Evolutionary conservation across 2,329 filamentous ascomycete genomes (phyloP), one percentile per base, ranked within the genome.

Genomic region (Aspergillus sp.): DNA sequence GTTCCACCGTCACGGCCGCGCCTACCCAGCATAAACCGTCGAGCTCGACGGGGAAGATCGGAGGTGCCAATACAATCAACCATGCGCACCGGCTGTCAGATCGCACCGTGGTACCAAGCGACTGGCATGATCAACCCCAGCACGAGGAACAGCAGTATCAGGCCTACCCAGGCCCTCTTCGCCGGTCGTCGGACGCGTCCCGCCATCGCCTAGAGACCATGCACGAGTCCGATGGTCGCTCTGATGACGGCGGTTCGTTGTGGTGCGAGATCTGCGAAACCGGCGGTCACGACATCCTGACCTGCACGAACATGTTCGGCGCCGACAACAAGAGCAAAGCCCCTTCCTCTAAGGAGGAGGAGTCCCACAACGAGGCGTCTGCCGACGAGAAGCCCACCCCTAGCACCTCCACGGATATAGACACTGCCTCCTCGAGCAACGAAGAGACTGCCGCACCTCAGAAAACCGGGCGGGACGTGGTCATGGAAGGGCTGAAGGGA

Each of bases 241-340:
- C 89, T 22, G 91, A 89, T 45, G 90, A 92, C 72, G 87, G 83
- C 68, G 90, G 87, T 73, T 85, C 83, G 16, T 83, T 93, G 63
- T 96, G 91, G 90, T 98, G 94, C 77, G 95, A 98, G 78, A 95
- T 98, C 63, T 98, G 94, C 78, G 93, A 97, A 79, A 91, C 90
- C 36, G 84, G 86, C 51, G 93, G 94, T 16, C 94, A 98, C 72
- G 94, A 98, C 69, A 96, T 98, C 61, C 81, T 98, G 58, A 96
- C 91, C 22, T 98, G 94, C 82, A 92, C 90, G 55, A 94, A 92
- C 75, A 95, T 96, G 88, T 94, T 91, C 75, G 87, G 84, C 14
- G 66, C 70, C 16, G 70, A 69, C 10, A 65, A 65, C 49, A 67
- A 68, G 20, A 58, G 61, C 26, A 64, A 65, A 39, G 52, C 65